Conservation (phyloP, 2,329 filamentous ascomycete genomes). For the Colletotrichum somersetense region DNA sequence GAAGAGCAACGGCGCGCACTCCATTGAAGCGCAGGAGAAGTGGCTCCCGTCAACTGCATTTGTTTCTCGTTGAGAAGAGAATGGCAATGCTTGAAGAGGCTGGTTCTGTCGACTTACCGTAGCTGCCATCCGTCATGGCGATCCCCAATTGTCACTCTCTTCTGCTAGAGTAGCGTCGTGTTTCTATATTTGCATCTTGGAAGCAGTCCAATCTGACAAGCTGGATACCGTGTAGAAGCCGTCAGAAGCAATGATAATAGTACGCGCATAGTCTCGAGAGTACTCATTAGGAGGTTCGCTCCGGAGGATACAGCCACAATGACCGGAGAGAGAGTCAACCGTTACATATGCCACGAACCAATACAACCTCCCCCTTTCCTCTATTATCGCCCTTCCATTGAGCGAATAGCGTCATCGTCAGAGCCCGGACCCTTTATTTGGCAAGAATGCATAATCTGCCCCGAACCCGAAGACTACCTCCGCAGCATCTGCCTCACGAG, state of each 20-base stretch:
- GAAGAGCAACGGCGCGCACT: constrained; percentile 59
- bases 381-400: background rate
- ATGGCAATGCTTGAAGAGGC: background rate
- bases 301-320: too few species aligned
- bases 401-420: background rate
- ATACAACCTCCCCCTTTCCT: too few species aligned
- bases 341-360: background rate
- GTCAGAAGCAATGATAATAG: background rate
- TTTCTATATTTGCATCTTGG: background rate
- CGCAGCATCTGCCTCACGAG: constrained; percentile 35
- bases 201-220: background rate
- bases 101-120: constrained; percentile 45
- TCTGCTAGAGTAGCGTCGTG: background rate
- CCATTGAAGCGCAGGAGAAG: constrained; percentile 62
- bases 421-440: background rate
- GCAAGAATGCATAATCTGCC: background rate
- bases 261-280: background rate
- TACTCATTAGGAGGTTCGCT: background rate
- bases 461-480: constrained; percentile 42
- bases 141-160: too few species aligned
- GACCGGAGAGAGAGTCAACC: background rate
- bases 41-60: constrained; percentile 56
- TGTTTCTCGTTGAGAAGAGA: background rate
- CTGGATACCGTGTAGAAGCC: background rate
- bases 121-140: constrained; percentile 50